These are phyloP conservation scores for Colletotrichum magnum DNA, from an alignment of 2,329 filamentous ascomycete species.

Conservation along the genomic window DNA sequence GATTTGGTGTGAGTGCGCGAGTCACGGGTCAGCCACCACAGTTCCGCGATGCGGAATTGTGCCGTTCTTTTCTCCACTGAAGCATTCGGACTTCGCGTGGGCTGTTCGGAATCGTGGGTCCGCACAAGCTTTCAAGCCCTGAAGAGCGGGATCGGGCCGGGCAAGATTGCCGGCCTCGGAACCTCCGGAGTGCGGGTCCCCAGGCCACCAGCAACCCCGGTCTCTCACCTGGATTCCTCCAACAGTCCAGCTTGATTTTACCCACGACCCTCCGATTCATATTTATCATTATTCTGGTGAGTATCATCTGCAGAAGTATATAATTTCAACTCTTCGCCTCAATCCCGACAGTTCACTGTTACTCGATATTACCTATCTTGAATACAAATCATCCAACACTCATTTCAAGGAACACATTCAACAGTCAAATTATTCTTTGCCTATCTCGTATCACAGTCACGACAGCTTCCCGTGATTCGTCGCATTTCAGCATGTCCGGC, in stretches of 20 bases:
- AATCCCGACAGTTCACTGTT: too few relatives aligned
- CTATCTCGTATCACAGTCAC: background rate
- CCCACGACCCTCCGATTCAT: too few relatives aligned
- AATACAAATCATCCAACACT: too few relatives aligned
- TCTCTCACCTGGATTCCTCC: background rate
- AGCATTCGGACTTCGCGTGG: slow-evolving; percentile 2
- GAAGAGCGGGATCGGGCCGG: slow-evolving; percentile 17
- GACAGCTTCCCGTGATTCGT: background rate
- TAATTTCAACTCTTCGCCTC: too few relatives aligned
- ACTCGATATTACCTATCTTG: too few relatives aligned
- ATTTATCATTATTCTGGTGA: too few relatives aligned
- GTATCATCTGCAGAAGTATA: too few relatives aligned
- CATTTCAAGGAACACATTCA: background rate
- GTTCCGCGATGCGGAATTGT: slow-evolving; percentile 32
- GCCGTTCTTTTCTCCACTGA: background rate
- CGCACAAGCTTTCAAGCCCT: background rate
- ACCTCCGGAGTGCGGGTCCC: background rate
- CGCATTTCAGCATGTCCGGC: background rate
- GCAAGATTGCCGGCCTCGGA: slow-evolving; percentile 1
- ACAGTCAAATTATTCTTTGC: background rate
- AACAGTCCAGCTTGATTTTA: too few relatives aligned
- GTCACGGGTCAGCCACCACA: slow-evolving; percentile 6
- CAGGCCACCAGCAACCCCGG: background rate
- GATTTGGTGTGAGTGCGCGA: slow-evolving; percentile 26
- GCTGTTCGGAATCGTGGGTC: slow-evolving; percentile 8